Conservation (phyloP, 1,139 yeast genomes). For the Nakaseomyces kungkrabaensis region DNA sequence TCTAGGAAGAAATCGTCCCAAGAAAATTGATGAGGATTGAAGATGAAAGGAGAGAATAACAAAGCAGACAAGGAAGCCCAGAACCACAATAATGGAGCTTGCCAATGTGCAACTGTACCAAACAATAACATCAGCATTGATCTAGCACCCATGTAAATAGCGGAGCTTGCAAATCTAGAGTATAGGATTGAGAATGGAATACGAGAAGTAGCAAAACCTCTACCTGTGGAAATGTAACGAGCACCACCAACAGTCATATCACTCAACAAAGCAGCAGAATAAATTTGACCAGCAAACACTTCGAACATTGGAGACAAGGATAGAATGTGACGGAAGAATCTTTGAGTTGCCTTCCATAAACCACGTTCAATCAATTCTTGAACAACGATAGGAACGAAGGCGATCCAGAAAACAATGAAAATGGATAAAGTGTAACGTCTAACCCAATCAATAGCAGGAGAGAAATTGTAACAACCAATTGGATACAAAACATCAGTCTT, state of each 20-base stretch:
- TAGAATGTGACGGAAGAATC: slow-evolving; percentile 80
- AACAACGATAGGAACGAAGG: slow-evolving; percentile 90
- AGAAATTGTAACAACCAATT: slow-evolving; percentile 84
- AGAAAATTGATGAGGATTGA: slow-evolving; percentile 98
- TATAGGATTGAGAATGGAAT: slow-evolving; percentile 92
- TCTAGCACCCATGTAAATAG: slow-evolving; percentile 94
- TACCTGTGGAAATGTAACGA: slow-evolving; percentile 96
- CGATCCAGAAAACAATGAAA: slow-evolving; percentile 95
- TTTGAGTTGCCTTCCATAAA: slow-evolving; percentile 85
- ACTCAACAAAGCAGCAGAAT: slow-evolving; percentile 79
- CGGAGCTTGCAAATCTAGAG: slow-evolving; percentile 94
- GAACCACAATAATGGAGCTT: slow-evolving; percentile 95
- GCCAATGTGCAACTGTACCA: slow-evolving; percentile 93
- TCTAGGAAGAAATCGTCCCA: slow-evolving; percentile 99
- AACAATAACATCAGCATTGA: slow-evolving; percentile 79
- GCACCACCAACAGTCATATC: slow-evolving; percentile 99
- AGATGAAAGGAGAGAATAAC: slow-evolving; percentile 86
- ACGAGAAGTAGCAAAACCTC: slow-evolving; percentile 99
- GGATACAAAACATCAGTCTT: slow-evolving; percentile 78
- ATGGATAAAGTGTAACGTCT: slow-evolving; percentile 95
- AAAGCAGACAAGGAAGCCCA: slow-evolving; percentile 91
- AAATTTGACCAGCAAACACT: slow-evolving; percentile 96
- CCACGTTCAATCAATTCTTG: slow-evolving; percentile 98
- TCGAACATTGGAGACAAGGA: slow-evolving; percentile 95
- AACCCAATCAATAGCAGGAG: slow-evolving; percentile 91